Evolutionary conservation across 352 stramenopile genomes (phyloP).

Genomic region (Phytophthora crassamura): DNA sequence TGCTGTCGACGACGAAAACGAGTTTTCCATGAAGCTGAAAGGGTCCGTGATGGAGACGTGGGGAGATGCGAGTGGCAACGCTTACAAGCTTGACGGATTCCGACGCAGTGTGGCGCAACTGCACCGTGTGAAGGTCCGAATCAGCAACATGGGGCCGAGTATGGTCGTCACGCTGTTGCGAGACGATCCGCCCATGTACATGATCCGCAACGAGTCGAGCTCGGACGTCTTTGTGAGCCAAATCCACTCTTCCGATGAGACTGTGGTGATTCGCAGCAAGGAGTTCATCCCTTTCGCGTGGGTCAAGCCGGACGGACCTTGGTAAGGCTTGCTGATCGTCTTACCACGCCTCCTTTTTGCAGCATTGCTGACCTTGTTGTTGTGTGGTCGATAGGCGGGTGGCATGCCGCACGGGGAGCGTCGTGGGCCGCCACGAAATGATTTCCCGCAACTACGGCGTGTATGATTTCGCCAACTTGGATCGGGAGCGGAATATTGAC

Average conservation of each 20-base stretch:
- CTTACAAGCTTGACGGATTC: constrained; percentile 52
- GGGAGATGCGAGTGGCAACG: constrained; percentile 45
- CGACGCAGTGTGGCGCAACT: constrained; percentile 53
- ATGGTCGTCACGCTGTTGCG: constrained; percentile 82
- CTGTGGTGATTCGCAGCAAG: constrained; percentile 65
- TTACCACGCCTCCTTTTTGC: constrained; percentile 1
- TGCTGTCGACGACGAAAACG: constrained; percentile 83
- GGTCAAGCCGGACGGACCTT: constrained; percentile 74
- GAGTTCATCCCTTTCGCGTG: constrained; percentile 86
- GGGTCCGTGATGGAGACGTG: constrained; percentile 61
- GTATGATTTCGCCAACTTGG: constrained; percentile 88
- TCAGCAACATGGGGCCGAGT: constrained; percentile 77
- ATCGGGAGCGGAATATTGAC: constrained; percentile 76
- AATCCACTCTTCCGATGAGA: constrained; percentile 68
- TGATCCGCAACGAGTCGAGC: constrained; percentile 86
- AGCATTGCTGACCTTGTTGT: background rate
- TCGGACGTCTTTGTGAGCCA: constrained; percentile 80
- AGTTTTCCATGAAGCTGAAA: constrained; percentile 83
- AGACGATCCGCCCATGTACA: constrained; percentile 86
- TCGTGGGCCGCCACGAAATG: constrained; percentile 53
- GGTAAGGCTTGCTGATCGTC: constrained; percentile 41
- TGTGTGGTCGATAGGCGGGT: constrained; percentile 57
- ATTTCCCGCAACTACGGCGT: constrained; percentile 69
- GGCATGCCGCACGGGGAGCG: constrained; percentile 64
- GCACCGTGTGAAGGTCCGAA: constrained; percentile 77